Percentiles rank a stretch among this genome's conserved stretches.
Evolutionary conservation across 1,139 yeast species (phyloP).

Genomic region (Protomyces inundatus): DNA sequence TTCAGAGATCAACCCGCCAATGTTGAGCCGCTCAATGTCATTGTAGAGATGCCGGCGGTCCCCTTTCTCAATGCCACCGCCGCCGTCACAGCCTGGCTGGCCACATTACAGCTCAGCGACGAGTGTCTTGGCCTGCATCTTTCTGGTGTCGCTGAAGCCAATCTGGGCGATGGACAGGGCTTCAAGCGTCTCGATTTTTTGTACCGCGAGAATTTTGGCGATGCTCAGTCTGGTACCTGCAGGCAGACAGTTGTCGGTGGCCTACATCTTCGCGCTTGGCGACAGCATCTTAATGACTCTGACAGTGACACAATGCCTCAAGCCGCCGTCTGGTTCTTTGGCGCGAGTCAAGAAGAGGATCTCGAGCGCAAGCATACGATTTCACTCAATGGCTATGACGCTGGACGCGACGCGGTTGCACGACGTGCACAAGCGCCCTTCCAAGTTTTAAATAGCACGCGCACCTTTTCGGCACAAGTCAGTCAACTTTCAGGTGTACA

Average conservation of each 20-base stretch:
- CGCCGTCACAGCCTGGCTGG: slow-evolving; percentile 4
- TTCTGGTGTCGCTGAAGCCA: slow-evolving; percentile 7
- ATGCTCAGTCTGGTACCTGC: slow-evolving; percentile 1
- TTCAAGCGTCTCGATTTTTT: slow-evolving; percentile 5
- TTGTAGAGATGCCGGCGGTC: not conserved
- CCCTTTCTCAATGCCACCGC: not conserved
- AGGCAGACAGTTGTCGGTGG: slow-evolving; percentile 12
- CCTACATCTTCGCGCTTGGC: slow-evolving; percentile 17
- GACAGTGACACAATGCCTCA: not conserved
- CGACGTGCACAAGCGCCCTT: slow-evolving; percentile 3
- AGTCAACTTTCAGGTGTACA: not conserved
- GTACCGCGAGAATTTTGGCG: slow-evolving; percentile 25
- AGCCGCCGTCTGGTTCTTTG: slow-evolving; percentile 7
- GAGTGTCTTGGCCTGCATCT: slow-evolving; percentile 19
- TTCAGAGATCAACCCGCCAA: slow-evolving; percentile 4
- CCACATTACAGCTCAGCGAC: slow-evolving; percentile 8
- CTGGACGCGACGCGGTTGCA: slow-evolving; percentile 8
- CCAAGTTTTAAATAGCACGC: not conserved
- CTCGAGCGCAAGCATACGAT: slow-evolving; percentile 4
- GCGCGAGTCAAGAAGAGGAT: slow-evolving; percentile 7
- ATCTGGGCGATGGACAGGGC: not conserved
- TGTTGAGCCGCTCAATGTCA: slow-evolving; percentile 17
- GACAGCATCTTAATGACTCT: not conserved
- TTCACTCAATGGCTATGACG: slow-evolving; percentile 8
- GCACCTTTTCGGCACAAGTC: not conserved